Conservation (phyloP, 352 stramenopile genomes). For the Pilasporangium apinafurcum region DNA sequence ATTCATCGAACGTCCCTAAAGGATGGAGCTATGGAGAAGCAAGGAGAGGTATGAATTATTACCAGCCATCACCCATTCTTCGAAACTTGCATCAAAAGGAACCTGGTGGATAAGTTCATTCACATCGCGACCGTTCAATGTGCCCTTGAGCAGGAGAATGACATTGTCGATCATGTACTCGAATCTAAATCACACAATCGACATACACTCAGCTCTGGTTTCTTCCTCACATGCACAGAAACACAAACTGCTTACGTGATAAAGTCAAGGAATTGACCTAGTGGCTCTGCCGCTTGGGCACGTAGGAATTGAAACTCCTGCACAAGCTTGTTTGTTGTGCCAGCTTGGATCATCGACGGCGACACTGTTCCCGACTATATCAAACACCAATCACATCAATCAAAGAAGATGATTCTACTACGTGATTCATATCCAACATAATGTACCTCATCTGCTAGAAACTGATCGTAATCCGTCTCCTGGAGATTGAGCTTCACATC, state of each 20-base stretch:
- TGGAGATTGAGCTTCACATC: conserved; percentile 95
- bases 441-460: conserved; percentile 89
- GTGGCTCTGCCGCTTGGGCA: conserved; percentile 93
- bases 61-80: background rate
- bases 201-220: background rate
- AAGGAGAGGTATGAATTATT: background rate
- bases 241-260: conserved; percentile 87
- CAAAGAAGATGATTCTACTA: conserved; percentile 9
- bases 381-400: conserved; percentile 16
- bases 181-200: conserved; percentile 49
- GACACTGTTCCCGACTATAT: conserved; percentile 63
- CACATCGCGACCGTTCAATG: conserved; percentile 93
- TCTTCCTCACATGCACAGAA: background rate
- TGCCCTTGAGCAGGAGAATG: conserved; percentile 98
- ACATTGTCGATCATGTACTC: conserved; percentile 99
- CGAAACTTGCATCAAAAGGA: background rate
- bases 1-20: conserved; percentile 98
- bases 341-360: conserved; percentile 73
- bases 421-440: background rate
- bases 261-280: conserved; percentile 97
- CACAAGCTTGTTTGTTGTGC: conserved; percentile 88
- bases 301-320: conserved; percentile 97
- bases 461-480: conserved; percentile 98
- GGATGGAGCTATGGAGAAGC: conserved; percentile 89
- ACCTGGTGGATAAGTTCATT: conserved; percentile 96